Evolutionary conservation across 2,329 filamentous ascomycete species (phyloP).

Genomic region (Zymoseptoria tritici): DNA sequence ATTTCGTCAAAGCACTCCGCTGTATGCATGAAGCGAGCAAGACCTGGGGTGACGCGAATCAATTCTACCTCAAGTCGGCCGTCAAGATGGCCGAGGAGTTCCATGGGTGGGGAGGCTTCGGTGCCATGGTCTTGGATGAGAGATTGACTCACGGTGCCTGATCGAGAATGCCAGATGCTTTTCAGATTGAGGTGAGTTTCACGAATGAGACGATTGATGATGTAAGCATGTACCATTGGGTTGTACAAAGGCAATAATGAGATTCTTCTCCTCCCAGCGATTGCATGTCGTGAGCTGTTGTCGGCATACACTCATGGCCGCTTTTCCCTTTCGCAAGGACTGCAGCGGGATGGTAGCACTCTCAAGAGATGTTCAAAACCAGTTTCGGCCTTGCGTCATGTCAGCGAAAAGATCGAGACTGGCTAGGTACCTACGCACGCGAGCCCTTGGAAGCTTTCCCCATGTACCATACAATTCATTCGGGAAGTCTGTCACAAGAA

Average conservation of each 20-base stretch:
- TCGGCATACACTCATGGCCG: neutral
- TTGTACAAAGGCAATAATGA: constrained; percentile 10
- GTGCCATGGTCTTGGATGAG: constrained; percentile 16
- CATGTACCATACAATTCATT: neutral
- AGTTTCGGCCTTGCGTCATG: neutral
- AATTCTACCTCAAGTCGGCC: constrained; percentile 60
- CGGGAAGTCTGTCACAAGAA: neutral
- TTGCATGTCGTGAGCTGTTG: neutral
- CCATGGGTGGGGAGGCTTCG: constrained; percentile 55
- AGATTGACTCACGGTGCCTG: constrained; percentile 3
- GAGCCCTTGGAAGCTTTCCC: neutral
- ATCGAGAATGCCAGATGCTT: constrained; percentile 5
- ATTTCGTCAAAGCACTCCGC: constrained; percentile 76
- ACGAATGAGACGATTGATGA: constrained; percentile 1
- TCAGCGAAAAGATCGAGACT: neutral
- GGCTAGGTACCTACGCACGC: neutral
- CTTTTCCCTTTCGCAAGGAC: neutral
- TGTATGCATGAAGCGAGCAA: constrained; percentile 66
- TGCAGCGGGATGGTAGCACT: neutral
- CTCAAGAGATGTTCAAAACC: neutral
- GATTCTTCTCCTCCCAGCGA: neutral
- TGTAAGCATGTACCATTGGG: neutral
- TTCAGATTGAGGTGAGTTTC: neutral
- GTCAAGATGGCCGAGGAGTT: constrained; percentile 69
- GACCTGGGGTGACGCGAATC: constrained; percentile 65